Evolutionary conservation across 768 basidiomycete species (phyloP), one percentile per base, ranked within the genome.

Genomic region (Rhodotorula toruloides): DNA sequence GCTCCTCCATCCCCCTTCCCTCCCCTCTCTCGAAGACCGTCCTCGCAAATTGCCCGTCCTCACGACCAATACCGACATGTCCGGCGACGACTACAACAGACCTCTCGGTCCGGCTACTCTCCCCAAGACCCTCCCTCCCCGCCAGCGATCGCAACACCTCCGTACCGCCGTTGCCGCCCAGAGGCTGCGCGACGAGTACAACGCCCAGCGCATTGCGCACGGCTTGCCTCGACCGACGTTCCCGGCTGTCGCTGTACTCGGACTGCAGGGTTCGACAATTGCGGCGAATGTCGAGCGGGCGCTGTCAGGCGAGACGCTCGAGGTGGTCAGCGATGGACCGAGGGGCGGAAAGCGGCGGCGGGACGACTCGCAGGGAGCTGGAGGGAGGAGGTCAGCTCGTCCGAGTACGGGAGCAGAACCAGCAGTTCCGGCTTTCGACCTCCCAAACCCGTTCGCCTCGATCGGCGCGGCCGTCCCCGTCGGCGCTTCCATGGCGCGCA

Each of bases 401-500:
- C 54, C 22, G 34, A n/a, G n/a, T n/a, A n/a, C 50, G 25, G 31
- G 17, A 22, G 53, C 32, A 19, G 50, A 34, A 1, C 40, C 46
- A 11, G 25, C 54, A 1, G 43, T 19, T 16, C 64, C n/a, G 12
- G 31, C 14, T 14, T 44, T 16, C 50, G 43, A 65, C 54, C 61
- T 70, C 25, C 69, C 69, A n/a, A 70, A 70, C 44, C 69, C 69
- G 39, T 70, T 70, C 58, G 64, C 69, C 1, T n/a, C 58, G 4
- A 56, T 31, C 3, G 69, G 64, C 11, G 54, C 54, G 10, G 53
- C 67, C 10, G 31, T 64, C 4, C 67, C 67, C 9, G 54, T 63
- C 70, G 72, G 39, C 82, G 83, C 71, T 81, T 82, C 72, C 78
- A 82, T 71, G 75, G 74, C 52, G 52, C 79, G 61, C 81, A 86